A percentile compares a stretch with the other conserved stretches of the same genome.
These are phyloP conservation scores for Solanum chilense DNA, from an alignment of 257 asterid genomes.

Conservation along the genomic window DNA sequence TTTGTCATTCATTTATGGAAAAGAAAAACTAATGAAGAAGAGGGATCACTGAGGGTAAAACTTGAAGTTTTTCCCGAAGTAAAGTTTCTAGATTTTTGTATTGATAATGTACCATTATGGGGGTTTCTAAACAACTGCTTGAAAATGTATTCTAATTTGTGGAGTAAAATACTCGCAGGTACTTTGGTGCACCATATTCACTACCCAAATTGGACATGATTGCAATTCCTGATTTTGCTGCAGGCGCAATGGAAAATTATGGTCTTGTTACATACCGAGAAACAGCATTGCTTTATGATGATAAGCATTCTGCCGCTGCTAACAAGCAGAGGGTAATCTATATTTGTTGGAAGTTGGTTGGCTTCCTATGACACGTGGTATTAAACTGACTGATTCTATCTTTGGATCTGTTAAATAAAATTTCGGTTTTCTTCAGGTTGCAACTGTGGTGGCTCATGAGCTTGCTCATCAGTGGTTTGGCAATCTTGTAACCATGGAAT, in stretches of 20 bases:
- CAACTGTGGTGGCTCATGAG: conserved; percentile 92
- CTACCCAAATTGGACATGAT: conserved; percentile 95
- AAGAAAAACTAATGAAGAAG: background rate
- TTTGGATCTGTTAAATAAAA: background rate
- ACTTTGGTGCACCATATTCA: conserved; percentile 81
- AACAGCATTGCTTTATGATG: conserved; percentile 87
- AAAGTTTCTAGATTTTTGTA: background rate
- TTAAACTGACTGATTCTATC: background rate
- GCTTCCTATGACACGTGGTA: background rate
- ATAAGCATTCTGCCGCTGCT: conserved; percentile 91
- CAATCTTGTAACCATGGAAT: conserved; percentile 97
- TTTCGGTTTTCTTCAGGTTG: conserved; percentile 47
- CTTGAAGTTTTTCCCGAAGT: background rate
- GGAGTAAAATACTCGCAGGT: conserved; percentile 25
- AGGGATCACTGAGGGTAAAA: background rate
- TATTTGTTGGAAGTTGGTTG: conserved; percentile 6
- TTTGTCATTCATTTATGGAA: background rate
- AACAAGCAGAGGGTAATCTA: conserved; percentile 85
- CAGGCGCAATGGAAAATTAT: conserved; percentile 98
- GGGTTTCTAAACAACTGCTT: background rate
- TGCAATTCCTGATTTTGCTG: conserved; percentile 98
- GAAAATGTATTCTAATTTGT: background rate
- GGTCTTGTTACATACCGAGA: conserved; percentile 94
- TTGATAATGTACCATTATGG: background rate
- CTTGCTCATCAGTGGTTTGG: conserved; percentile 99